These are phyloP conservation scores for Suillus lakei DNA, from an alignment of 768 basidiomycete species.

Conservation along the genomic window DNA sequence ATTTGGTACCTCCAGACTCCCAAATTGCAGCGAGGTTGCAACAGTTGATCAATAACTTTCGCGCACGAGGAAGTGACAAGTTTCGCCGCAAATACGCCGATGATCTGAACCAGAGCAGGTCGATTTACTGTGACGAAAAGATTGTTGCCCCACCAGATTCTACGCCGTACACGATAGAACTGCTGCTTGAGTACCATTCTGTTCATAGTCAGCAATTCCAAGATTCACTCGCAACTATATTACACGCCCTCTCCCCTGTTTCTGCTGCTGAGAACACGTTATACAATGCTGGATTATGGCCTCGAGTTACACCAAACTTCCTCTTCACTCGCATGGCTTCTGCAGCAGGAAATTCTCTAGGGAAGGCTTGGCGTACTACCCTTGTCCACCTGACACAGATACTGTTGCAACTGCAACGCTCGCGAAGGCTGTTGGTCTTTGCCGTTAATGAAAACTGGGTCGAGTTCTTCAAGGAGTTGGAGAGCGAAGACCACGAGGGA, in stretches of 20 bases:
- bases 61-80: background rate
- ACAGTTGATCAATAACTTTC: slow-evolving; percentile 10
- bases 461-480: slow-evolving; percentile 14
- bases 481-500: slow-evolving; percentile 12
- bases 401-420: slow-evolving; percentile 36
- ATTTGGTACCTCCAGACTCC: background rate
- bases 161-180: background rate
- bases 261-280: slow-evolving; percentile 1
- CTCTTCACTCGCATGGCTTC: slow-evolving; percentile 32
- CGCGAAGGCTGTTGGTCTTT: slow-evolving; percentile 32
- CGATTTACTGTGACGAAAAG: background rate
- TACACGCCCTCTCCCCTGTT: background rate
- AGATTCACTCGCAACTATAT: background rate
- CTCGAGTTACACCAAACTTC: slow-evolving; percentile 30
- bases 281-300: slow-evolving; percentile 32
- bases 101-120: slow-evolving; percentile 12
- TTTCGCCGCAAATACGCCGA: slow-evolving; percentile 20
- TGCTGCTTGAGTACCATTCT: background rate
- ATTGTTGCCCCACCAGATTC: background rate
- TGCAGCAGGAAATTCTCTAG: slow-evolving; percentile 9
- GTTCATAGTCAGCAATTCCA: background rate
- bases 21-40: slow-evolving; percentile 1
- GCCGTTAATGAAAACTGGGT: slow-evolving; percentile 14
- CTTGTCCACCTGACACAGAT: slow-evolving; percentile 30
- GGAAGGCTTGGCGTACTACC: slow-evolving; percentile 27